These are phyloP conservation scores for Cladosporium sp. DNA, from an alignment of 2,329 filamentous ascomycete genomes.

Conservation along the genomic window DNA sequence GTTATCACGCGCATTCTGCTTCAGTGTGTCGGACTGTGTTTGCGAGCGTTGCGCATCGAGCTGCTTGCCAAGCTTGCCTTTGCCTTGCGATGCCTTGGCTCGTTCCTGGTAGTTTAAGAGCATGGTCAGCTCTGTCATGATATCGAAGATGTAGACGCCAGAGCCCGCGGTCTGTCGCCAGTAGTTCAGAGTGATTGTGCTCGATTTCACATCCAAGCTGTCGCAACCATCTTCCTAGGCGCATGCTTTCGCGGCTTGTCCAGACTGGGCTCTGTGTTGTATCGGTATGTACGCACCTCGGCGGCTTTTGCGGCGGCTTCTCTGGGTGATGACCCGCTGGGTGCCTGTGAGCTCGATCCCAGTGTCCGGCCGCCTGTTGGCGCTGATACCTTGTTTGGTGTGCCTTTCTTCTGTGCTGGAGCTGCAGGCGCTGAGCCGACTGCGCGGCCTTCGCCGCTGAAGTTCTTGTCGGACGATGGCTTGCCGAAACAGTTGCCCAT, in stretches of 20 bases:
- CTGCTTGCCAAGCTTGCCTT: constrained; percentile 70
- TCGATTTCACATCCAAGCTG: constrained; percentile 25
- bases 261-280: constrained; percentile 2
- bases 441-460: constrained; percentile 71
- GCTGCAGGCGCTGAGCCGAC: constrained; percentile 57
- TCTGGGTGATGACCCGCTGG: constrained; percentile 50
- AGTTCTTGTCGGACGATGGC: constrained; percentile 58
- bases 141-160: not conserved
- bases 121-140: constrained; percentile 12
- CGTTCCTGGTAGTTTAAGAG: constrained; percentile 59
- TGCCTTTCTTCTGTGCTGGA: constrained; percentile 15
- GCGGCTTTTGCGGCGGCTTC: constrained; percentile 76
- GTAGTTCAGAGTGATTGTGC: not conserved
- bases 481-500: constrained; percentile 93
- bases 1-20: constrained; percentile 68
- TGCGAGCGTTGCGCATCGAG: constrained; percentile 75
- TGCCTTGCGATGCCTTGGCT: constrained; percentile 56
- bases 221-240: constrained; percentile 24
- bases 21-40: constrained; percentile 68
- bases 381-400: constrained; percentile 44
- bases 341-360: constrained; percentile 49
- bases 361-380: constrained; percentile 59
- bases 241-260: constrained; percentile 1
- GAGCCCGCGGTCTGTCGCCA: not conserved
- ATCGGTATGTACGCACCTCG: constrained; percentile 62